Evolutionary conservation across 768 basidiomycete species (phyloP), one percentile per base, ranked within the genome.

Genomic region (Crassisporium funariophilum): DNA sequence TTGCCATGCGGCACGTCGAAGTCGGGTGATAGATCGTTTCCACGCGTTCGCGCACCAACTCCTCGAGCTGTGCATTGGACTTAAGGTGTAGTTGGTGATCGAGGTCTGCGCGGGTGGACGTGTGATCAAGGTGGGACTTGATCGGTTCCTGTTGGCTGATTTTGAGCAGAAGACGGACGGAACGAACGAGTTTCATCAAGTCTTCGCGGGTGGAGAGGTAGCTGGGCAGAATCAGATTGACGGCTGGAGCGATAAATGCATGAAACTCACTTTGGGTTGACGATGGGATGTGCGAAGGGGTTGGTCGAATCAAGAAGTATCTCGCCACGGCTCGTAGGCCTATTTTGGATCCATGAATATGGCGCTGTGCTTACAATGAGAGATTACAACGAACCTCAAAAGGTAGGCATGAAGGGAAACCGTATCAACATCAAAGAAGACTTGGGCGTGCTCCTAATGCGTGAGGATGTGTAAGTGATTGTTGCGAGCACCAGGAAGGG

Each of bases 21-120:
- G 70, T 61, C 1, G 75, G 76, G 50, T 78, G 77, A 54, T 76
- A 79, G 19, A 77, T 57, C n/a, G 77, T 78, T 51, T 73, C 70
- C 1, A 73, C 57, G 17, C 73, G 69, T 12, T 70, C 64, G 27
- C 64, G 60, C n/a, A 79, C 63, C 15, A 75, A 22, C 12, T 72
- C 65, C 31, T 64, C 68, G 3, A 79, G 43, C 42, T 77, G 74
- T n/a, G 62, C 67, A 42, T 78, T 70, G 20, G 64, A 63, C 44
- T 73, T 70, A 19, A 62, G 50, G 43, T 71, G 60, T 20, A 67
- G 49, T 22, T 55, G 49, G 41, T 74, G 73, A 49, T 79, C 77
- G 11, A 79, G 69, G 16, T 69, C 63, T 2, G 62, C 55, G 19
- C 62, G 54, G 10, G 46, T 61, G 50, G 61, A 60, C 6, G 52